Evolutionary conservation across 1,139 yeast genomes (phyloP), one percentile per base, ranked within the genome.

Genomic region (Yarrowia galli): DNA sequence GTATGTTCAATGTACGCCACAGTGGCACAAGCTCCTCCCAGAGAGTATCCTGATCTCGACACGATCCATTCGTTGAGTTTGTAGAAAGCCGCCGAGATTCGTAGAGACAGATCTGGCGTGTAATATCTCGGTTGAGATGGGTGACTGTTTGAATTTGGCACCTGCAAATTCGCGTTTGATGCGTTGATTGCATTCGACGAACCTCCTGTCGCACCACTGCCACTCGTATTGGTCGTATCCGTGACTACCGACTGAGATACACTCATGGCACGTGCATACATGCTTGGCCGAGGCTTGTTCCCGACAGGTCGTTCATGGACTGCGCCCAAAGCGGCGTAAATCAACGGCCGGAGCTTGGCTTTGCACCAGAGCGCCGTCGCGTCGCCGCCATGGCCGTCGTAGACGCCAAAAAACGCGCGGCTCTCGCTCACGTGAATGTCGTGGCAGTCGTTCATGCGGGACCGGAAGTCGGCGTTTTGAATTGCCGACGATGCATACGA

Each of bases 341-440:
- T 46, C 13, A 61, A 13, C 18, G 66, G 56, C 7, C 66, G 15
- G 18, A 61, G 66, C 38, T 61, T 61, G 12, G 66, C 12, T 13
- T 61, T 61, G 48, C 58, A 45, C 68, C 68, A 65, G 8, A 54
- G 38, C 1, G 68, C 64, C 4, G 68, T 56, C 1, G 38, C 54
- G 28, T 46, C 53, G 16, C 68, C 68, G 7, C 48, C 48, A 16
- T 65, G 68, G 49, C 68, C 68, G 35, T 65, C 68, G 40, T 65
- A 65, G 16, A 65, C 56, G 10, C 58, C 68, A 12, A 65, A 65
- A 18, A 65, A 65, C 22, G 65, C 68, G 16, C 56, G 12, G 22
- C 38, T 36, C 9, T 35, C 54, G 54, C 35, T 18, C n/a, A 61
- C 45, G 23, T 46, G 38, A 10, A 61, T 36, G 25, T 61, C 66